phyloP scores from a whole-genome alignment of 73 alveolate genomes.

The Halteria grandinella region DNA sequence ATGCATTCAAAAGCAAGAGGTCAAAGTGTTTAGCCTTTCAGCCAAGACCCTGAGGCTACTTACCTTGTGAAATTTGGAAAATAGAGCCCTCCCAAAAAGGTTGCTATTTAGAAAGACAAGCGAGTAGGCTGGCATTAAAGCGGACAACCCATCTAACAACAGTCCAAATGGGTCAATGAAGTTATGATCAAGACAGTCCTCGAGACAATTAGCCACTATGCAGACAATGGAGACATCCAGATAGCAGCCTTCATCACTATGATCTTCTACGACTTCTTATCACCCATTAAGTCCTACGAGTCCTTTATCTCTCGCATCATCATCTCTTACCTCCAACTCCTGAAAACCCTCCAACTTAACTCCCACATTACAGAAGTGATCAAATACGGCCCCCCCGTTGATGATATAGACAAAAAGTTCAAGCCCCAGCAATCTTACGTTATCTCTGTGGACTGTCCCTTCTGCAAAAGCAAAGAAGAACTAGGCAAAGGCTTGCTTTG shows the following conservation, averaged over 20 bases:
- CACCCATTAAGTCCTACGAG: not conserved
- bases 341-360: not conserved
- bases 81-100: no score
- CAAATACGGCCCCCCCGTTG: constrained; percentile 35
- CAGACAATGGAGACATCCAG: constrained; percentile 57
- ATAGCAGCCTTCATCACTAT: constrained; percentile 45
- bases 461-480: constrained; percentile 30
- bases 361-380: constrained; percentile 32
- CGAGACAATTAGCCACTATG: constrained; percentile 28
- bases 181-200: constrained; percentile 24
- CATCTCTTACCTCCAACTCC: constrained; percentile 10
- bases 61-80: no score
- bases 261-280: constrained; percentile 5
- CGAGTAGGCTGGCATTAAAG: no score
- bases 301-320: constrained; percentile 20
- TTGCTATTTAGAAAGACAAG: no score
- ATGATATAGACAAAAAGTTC: not conserved
- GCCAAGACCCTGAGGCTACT: no score
- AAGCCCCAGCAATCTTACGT: constrained; percentile 9
- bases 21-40: no score
- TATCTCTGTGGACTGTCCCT: constrained; percentile 14
- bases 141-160: no score
- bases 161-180: constrained; percentile 40
- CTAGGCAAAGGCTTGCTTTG: not conserved
- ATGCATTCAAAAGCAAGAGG: no score